A percentile compares a stretch with the other conserved stretches of the same genome.
Conservation (phyloP, 495 filamentous ascomycete genomes). For the Podospora australis region DNA sequence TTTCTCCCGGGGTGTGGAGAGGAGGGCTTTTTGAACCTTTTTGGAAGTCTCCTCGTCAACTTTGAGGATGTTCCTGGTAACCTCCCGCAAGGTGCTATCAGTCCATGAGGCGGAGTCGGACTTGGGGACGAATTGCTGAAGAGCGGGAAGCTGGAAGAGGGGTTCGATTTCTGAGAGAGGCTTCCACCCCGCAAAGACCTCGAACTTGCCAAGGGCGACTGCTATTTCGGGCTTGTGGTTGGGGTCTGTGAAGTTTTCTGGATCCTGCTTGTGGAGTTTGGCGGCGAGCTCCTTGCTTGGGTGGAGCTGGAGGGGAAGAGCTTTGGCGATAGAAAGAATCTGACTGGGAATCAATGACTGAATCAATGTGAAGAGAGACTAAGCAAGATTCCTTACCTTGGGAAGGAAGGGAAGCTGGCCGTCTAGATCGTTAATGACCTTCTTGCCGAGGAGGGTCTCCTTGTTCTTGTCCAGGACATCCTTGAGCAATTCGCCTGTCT, state of each 20-base stretch:
- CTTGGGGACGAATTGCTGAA: conserved; percentile 47
- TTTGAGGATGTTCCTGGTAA: conserved; percentile 52
- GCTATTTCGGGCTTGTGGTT: conserved; percentile 86
- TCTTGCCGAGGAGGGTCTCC: conserved; percentile 56
- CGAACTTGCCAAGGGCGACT: conserved; percentile 66
- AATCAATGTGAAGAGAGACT: too few relatives aligned
- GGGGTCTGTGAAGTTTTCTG: conserved; percentile 58
- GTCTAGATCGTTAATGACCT: conserved; percentile 57
- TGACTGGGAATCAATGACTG: conserved; percentile 16
- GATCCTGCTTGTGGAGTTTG: conserved; percentile 57
- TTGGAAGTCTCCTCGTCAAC: conserved; percentile 46
- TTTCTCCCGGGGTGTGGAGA: conserved; percentile 29
- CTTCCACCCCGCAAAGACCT: conserved; percentile 74
- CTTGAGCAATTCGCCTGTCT: conserved; percentile 56
- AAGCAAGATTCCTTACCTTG: conserved; percentile 58
- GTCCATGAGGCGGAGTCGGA: conserved; percentile 38
- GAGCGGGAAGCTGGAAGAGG: conserved; percentile 46
- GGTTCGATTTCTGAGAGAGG: conserved; percentile 53
- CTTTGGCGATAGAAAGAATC: conserved; percentile 72
- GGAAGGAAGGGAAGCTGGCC: conserved; percentile 66
- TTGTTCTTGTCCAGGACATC: conserved; percentile 60
- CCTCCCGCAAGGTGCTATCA: conserved; percentile 52
- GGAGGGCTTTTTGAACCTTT: conserved; percentile 45
- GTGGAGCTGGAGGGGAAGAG: conserved; percentile 75
- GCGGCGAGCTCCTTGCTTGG: conserved; percentile 60